Conservation (phyloP, 148 eudicot species). For the Bassia scoparia region DNA sequence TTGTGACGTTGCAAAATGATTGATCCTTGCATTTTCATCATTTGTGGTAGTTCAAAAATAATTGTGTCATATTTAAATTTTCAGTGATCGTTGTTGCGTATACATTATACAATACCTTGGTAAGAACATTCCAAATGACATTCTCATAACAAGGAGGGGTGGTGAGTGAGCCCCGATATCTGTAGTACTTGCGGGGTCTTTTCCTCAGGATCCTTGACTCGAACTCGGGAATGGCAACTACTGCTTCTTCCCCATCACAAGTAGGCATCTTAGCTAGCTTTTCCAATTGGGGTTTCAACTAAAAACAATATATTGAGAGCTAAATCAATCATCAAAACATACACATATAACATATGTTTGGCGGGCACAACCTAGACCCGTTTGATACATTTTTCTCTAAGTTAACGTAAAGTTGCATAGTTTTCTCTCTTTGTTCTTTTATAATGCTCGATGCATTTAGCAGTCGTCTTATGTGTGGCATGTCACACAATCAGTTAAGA, state of each 20-base stretch:
- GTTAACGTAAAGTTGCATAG: too few relatives aligned
- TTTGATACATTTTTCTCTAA: too few relatives aligned
- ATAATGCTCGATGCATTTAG: too few relatives aligned
- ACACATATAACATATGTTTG: background rate
- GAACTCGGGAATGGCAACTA: constrained; percentile 33
- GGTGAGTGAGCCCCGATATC: constrained; percentile 75
- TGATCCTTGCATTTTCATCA: too few relatives aligned
- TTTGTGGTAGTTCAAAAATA: too few relatives aligned
- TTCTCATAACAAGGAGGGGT: constrained; percentile 86
- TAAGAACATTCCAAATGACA: constrained; percentile 57
- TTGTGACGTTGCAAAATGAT: too few relatives aligned
- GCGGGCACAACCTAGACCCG: too few relatives aligned
- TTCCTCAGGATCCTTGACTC: constrained; percentile 39
- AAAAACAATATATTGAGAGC: background rate
- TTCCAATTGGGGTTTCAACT: constrained; percentile 46
- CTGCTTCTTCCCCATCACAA: constrained; percentile 18
- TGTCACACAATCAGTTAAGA: too few relatives aligned
- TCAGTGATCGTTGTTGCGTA: too few relatives aligned
- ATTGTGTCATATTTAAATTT: too few relatives aligned
- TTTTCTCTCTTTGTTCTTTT: too few relatives aligned
- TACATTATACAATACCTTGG: constrained; percentile 46
- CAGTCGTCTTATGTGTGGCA: too few relatives aligned
- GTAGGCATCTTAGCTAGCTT: constrained; percentile 34
- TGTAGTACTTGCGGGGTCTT: constrained; percentile 48
- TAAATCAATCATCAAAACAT: background rate